Base-by-base conservation (phyloP, 2,329 filamentous ascomycete genomes). In the Trichocomaceae sp. region DNA sequence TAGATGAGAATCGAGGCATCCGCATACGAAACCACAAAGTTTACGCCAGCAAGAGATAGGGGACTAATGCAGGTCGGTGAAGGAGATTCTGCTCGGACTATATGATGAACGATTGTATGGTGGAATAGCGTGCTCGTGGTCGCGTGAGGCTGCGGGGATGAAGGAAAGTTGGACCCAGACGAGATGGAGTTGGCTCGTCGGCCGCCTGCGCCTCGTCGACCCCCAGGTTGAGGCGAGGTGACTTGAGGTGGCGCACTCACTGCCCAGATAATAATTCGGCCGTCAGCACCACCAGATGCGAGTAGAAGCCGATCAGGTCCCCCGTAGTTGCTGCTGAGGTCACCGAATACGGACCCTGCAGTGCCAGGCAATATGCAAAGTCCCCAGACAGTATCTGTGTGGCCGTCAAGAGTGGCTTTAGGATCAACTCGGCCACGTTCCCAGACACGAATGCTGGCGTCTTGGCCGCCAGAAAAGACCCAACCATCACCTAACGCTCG, bases 401-500 rank as follows among this genome's bases (percentile, higher is more conserved):
- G 93, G 0, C 91, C 92, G 61, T 96, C 90, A 3, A 99, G 78
- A 0, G 90, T 96, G 2, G 90, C 90, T 72, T 97, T 97, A 7
- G 93, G 90, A 67, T 97, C 93, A 31, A 99, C 90, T 47, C 92
- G 80, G 26, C 92, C 92, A 50, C 91, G 83, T 71, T 99, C 92
- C 93, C 93, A 99, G 0, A 99, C 90, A 29, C 91, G 84, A 37
- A 99, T 85, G 6, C 90, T 95, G 17, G 88, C 84, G 71, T 99
- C 93, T 69, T 96, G 90, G 3, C 93, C 93, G 58, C 93, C 93
- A 5, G 92, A 97, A 72, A 99, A 99, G 61, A 99, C 91, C 93
- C 93, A 99, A 26, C 93, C 93, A 63, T 97, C 93, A 31, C 92
- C 92, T 63, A 87, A 84, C 7, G 88, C 89, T 59, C 91, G 84